phyloP scores from a whole-genome alignment of 2,329 filamentous ascomycete genomes.

The Scleromitrula shiraiana region DNA sequence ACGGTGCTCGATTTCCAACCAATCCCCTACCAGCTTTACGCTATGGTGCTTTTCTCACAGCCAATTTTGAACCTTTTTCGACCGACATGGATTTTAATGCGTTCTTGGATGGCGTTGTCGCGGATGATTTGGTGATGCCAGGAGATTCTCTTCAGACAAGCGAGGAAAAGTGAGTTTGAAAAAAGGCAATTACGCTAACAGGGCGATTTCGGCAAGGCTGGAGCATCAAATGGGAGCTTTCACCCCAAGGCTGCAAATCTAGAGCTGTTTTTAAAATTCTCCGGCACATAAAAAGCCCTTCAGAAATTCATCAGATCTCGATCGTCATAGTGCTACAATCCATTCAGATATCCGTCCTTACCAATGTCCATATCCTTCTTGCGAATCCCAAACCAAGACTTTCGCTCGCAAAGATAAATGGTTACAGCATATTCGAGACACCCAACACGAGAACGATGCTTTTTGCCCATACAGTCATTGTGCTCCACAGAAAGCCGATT shows the following conservation, averaged over 20 bases:
- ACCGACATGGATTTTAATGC: not conserved
- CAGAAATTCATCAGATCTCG: conserved; percentile 4
- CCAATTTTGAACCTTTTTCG: not conserved
- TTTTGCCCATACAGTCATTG: conserved; percentile 12
- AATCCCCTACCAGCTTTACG: not conserved
- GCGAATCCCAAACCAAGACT: conserved; percentile 1
- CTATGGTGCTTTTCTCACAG: not conserved
- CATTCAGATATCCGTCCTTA: not conserved
- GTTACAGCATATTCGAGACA: conserved; percentile 12
- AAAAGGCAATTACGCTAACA: conserved; percentile 15
- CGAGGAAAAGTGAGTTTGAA: conserved; percentile 13
- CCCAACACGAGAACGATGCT: conserved; percentile 10
- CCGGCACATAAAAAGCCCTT: conserved; percentile 7
- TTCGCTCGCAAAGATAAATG: conserved; percentile 13
- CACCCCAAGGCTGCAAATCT: conserved; percentile 4
- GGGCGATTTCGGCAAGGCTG: too few species aligned
- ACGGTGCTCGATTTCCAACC: not conserved
- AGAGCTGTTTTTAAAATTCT: not conserved
- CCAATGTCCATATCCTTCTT: conserved; percentile 8
- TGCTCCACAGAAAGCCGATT: not conserved
- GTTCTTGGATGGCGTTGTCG: conserved; percentile 10
- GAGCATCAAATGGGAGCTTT: too few species aligned
- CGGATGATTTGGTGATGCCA: conserved; percentile 9
- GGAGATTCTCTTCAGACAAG: not conserved
- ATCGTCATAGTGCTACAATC: conserved; percentile 2